Percentiles rank a stretch among this genome's conserved stretches.
These are phyloP conservation scores for Nymphaea colorata DNA, from an alignment of 164 flowering plant species.

Conservation along the genomic window DNA sequence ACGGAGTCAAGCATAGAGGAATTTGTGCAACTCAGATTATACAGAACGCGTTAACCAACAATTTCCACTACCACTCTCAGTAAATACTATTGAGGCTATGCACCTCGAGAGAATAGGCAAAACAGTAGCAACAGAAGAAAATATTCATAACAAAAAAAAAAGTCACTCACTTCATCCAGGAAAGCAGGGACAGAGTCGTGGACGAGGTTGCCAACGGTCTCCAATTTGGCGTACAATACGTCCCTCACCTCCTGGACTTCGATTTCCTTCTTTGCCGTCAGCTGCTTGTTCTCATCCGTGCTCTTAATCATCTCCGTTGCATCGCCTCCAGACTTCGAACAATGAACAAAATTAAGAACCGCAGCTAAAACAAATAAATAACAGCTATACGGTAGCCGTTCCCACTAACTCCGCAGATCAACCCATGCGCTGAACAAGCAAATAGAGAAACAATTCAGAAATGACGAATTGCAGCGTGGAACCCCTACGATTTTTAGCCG, in stretches of 20 bases:
- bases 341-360: background rate
- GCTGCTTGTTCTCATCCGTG: slow-evolving; percentile 58
- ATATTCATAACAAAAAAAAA: background rate
- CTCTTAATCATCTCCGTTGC: slow-evolving; percentile 41
- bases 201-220: slow-evolving; percentile 69
- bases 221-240: slow-evolving; percentile 38
- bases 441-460: background rate
- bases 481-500: slow-evolving; percentile 55
- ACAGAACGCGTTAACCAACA: no score
- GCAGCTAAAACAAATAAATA: background rate
- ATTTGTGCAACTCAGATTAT: no score
- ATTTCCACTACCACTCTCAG: no score
- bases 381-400: no score
- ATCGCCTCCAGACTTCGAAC: slow-evolving; percentile 47
- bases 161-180: slow-evolving; percentile 56
- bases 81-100: no score
- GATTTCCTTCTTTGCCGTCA: slow-evolving; percentile 43
- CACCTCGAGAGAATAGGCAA: no score
- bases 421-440: background rate
- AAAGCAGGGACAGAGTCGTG: slow-evolving; percentile 86
- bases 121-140: background rate
- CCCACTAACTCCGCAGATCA: background rate
- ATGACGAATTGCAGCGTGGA: background rate
- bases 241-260: slow-evolving; percentile 59
- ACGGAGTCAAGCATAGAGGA: no score